These are phyloP conservation scores for Aspergillus neotritici DNA, from an alignment of 2,329 filamentous ascomycete genomes.

Conservation along the genomic window DNA sequence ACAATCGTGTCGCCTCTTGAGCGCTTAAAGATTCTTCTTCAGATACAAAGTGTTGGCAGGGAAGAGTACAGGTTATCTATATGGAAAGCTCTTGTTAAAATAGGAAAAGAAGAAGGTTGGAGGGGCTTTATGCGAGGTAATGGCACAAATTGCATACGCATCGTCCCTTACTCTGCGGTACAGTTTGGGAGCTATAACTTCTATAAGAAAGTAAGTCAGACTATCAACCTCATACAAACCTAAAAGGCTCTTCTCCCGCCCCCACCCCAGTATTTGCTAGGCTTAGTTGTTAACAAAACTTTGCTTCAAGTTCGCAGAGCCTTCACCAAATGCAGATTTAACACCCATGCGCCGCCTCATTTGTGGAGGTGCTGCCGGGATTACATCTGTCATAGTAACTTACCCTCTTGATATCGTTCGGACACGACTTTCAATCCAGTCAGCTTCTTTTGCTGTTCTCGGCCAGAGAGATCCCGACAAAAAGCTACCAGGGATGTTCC, in stretches of 20 bases:
- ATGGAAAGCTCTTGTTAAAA: slow-evolving; percentile 80
- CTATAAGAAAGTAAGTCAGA: slow-evolving; percentile 72
- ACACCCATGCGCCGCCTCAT: slow-evolving; percentile 67
- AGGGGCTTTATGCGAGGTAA: slow-evolving; percentile 96
- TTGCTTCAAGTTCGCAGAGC: slow-evolving; percentile 62
- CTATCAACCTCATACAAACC: neutral
- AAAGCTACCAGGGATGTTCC: slow-evolving; percentile 87
- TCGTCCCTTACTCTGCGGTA: slow-evolving; percentile 95
- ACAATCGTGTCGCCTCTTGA: slow-evolving; percentile 96
- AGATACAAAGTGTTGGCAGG: slow-evolving; percentile 83
- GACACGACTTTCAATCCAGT: slow-evolving; percentile 91
- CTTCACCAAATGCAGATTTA: slow-evolving; percentile 66
- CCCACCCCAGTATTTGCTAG: neutral
- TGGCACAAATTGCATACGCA: slow-evolving; percentile 96
- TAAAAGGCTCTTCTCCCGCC: neutral
- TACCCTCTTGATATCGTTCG: slow-evolving; percentile 98
- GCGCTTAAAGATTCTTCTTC: slow-evolving; percentile 94
- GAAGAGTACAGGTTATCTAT: slow-evolving; percentile 93
- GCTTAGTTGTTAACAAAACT: slow-evolving; percentile 7
- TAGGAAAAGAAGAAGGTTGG: slow-evolving; percentile 97
- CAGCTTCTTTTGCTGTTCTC: slow-evolving; percentile 84
- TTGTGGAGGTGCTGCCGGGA: slow-evolving; percentile 87
- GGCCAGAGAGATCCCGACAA: slow-evolving; percentile 51
- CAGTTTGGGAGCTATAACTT: slow-evolving; percentile 98
- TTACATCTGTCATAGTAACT: slow-evolving; percentile 90